Base-by-base conservation (phyloP, 441 rosid genomes). In the Isatis lusitanica region DNA sequence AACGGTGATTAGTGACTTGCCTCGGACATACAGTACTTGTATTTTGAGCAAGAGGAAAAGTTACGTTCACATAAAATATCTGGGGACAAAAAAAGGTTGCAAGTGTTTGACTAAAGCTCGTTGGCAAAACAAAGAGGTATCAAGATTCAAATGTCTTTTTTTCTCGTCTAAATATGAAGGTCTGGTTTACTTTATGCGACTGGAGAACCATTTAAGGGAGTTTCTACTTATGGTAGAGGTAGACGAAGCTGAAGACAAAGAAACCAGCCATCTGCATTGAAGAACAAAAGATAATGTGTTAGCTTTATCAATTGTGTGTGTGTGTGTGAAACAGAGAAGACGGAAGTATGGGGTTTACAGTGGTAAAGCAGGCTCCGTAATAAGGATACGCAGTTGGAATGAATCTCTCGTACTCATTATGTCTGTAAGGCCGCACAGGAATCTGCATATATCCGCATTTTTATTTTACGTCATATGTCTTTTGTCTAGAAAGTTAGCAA, bases 371-470 rank as follows among this genome's bases (percentile, higher is more conserved):
- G 55, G 96, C 90, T 69, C 96, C 92, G 21, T 90, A 88, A 64
- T 90, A 90, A 43, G 92, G 90, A 73, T 74, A 87, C 42, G 91
- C 92, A 57, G 89, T 82, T 40, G 85, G 81, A 50, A 90, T 88
- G 70, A 88, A 88, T 79, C 96, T 83, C 74, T 88, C 92, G 2
- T 86, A 88, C 73, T 88, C 92, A 55, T 87, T 87, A 79, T 90
- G 96, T 70, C 83, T 87, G 82, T 78, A 90, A 13, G 97, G 94
- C 35, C 86, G 78, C 57, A 90, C 92, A 21, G 96, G 94, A 73
- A 87, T 87, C 96, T 90, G 85, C 90, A 84, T 44, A 42, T 9
- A 12, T 31, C 63, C 26, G 0, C 44, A 15, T 36, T 40, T 21
- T 26, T 46, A 15, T 13, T 53, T 31, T 15, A 31, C 9, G 58